Evolutionary conservation across 345 rosid species (phyloP), one percentile per base, ranked within the genome.

Genomic region (Salix purpurea): DNA sequence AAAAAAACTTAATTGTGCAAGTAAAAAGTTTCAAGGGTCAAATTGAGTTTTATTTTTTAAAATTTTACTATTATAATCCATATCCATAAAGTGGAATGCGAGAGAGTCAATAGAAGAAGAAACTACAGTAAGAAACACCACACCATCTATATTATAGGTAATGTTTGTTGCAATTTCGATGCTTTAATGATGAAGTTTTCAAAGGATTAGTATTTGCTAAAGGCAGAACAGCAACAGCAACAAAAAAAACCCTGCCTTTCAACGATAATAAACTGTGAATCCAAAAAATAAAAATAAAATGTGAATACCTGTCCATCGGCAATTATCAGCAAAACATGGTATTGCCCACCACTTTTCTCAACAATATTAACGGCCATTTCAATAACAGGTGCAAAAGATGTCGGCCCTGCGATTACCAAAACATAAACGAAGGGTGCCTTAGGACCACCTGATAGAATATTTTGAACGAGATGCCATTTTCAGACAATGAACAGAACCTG

Each of bases 281-380:
- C 13, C 46, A 42, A 10, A 42, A 42, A 34, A 34, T 10, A 40
- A 10, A 10, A 42, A 40, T 9, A 40, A 40, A 40, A 40, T 10
- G 13, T 10, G 42, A 61, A 70, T 87, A 96, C 99, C 99, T 94
- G 99, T 10, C 99, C 99, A 80, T 96, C 99, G 12, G 99, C 99
- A 74, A 96, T 91, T 78, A 96, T 96, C 83, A 96, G 72, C 81
- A 96, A 77, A 36, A 96, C 99, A 67, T 96, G 99, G 86, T 93
- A 96, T 73, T 96, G 99, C 32, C 97, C 97, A 65, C 92, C 91
- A 77, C 95, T 93, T 85, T 86, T 86, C 86, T 92, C 97, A 77
- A 96, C 98, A 65, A 92, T 91, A 26, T 95, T 88, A 89, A 91
- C 91, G 54, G 95, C 97, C 98, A 90, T 96, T 74, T 96, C 98